Base-by-base conservation (phyloP, 805 yeast genomes). In the Saccharomycopsis vini region DNA sequence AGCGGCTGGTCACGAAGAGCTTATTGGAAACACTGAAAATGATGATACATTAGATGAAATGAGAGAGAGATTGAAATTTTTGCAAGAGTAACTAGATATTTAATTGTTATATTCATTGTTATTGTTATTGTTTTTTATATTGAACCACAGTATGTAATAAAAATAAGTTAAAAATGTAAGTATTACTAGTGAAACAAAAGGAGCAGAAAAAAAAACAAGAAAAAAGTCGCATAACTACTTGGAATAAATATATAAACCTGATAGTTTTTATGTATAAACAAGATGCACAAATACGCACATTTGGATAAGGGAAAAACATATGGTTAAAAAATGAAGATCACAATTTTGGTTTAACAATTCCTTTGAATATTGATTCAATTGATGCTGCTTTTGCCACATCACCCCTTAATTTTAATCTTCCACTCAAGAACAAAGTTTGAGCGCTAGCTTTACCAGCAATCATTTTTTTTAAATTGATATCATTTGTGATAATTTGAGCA, bases 11-110 rank as follows among this genome's bases (percentile, higher is more conserved):
- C 66, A 66, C 34, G 62, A 59, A 39, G 63, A 62, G 26, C 58
- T 64, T 6, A 64, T 69, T 13, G 63, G 58, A 29, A 79, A 68
- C 15, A 30, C 18, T 16, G 89, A 81, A 32, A 90, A 87, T 47
- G 82, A 79, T 50, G 81, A 75, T 47, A 76, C 85, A 55, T 66
- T 90, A 43, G 76, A 76, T 51, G 88, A 81, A 53, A 90, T 92
- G 97, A 73, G 95, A 53, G 90, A 89, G 57, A 69, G 97, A 47
- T 69, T 90, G 38, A 79, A 71, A 54, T 97, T 96, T 0, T 64
- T 90, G 48, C 97, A 90, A 58, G 45, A 35, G 12, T 42, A 18
- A 21, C 9, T 7, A 7, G n/a, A n/a, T n/a, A n/a, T n/a, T n/a
- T n/a, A n/a, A n/a, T n/a, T n/a, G n/a, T n/a, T n/a, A n/a, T n/a